These are phyloP conservation scores for Beauveria caledonica DNA, from an alignment of 2,329 filamentous ascomycete genomes.

Conservation along the genomic window DNA sequence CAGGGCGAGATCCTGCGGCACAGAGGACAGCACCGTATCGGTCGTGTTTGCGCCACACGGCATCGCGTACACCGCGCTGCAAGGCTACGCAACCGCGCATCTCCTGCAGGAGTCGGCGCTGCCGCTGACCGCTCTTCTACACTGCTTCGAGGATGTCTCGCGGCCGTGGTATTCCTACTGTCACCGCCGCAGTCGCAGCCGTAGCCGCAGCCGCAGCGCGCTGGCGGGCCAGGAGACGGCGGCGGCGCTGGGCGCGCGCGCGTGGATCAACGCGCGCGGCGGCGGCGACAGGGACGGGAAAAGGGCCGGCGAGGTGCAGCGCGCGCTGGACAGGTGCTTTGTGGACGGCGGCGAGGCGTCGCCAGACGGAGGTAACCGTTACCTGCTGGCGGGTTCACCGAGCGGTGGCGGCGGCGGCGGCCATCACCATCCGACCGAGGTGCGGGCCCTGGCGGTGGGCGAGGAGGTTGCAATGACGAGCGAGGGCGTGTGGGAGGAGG, in stretches of 20 bases:
- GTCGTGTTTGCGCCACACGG: constrained; percentile 60
- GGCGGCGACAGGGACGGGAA: constrained; percentile 36
- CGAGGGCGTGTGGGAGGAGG: constrained; percentile 26
- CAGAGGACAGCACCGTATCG: constrained; percentile 39
- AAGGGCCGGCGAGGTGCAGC: constrained; percentile 30
- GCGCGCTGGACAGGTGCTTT: constrained; percentile 21
- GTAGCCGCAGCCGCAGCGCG: constrained; percentile 43
- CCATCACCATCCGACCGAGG: constrained; percentile 25
- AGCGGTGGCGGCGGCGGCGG: no score
- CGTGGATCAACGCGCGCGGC: constrained; percentile 56
- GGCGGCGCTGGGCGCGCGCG: constrained; percentile 40
- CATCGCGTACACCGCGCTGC: constrained; percentile 43
- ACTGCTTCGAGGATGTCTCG: constrained; percentile 52
- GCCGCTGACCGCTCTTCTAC: constrained; percentile 55
- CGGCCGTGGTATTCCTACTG: constrained; percentile 52
- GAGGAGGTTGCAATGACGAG: constrained; percentile 35
- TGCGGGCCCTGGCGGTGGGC: constrained; percentile 33
- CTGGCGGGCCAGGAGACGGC: constrained; percentile 51
- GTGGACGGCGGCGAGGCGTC: constrained; percentile 6
- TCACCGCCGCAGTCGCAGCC: constrained; percentile 44
- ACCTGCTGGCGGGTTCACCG: not conserved
- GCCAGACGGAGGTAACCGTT: not conserved
- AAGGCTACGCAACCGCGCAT: constrained; percentile 48
- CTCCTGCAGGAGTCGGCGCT: constrained; percentile 48
- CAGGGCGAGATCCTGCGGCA: no score